These are phyloP conservation scores for Cutaneotrichosporon cutaneum DNA, from an alignment of 1,284 basidiomycete genomes.

Conservation along the genomic window DNA sequence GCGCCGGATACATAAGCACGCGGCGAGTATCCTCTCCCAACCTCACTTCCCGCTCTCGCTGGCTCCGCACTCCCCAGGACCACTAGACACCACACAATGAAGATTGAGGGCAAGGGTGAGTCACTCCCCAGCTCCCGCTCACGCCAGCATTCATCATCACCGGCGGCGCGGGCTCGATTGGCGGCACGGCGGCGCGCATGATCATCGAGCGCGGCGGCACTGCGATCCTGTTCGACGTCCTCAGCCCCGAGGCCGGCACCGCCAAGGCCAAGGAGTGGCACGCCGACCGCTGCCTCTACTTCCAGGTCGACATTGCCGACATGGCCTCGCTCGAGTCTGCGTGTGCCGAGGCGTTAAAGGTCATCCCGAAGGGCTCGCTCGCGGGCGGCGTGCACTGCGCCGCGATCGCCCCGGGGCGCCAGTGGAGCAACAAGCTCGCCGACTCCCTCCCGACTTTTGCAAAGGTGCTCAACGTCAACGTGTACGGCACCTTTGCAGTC, in stretches of 20 bases:
- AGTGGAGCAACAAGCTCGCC: constrained; percentile 25
- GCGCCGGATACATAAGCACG: background rate
- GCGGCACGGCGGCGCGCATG: constrained; percentile 24
- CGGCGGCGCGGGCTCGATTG: constrained; percentile 34
- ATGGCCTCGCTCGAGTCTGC: constrained; percentile 16
- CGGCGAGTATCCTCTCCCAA: background rate
- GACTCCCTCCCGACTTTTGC: constrained; percentile 25
- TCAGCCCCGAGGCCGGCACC: constrained; percentile 22
- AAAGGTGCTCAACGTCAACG: constrained; percentile 33
- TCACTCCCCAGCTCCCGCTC: background rate
- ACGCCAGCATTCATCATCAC: constrained; percentile 31
- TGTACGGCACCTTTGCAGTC: constrained; percentile 36
- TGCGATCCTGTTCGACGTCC: constrained; percentile 29
- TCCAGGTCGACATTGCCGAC: constrained; percentile 27
- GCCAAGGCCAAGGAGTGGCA: constrained; percentile 24
- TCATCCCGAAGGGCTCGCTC: constrained; percentile 32
- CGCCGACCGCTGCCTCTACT: constrained; percentile 28
- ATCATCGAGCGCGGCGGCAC: constrained; percentile 29
- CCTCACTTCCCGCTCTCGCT: background rate
- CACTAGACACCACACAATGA: constrained; percentile 9
- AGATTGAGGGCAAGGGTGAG: constrained; percentile 21
- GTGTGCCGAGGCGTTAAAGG: constrained; percentile 17
- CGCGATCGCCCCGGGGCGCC: constrained; percentile 26
- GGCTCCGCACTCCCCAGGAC: background rate
- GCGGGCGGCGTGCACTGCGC: constrained; percentile 38